A percentile compares a stretch with the other conserved stretches of the same genome.
phyloP scores from a whole-genome alignment of 176 grass and related monocot genomes.

The Guadua angustifolia region DNA sequence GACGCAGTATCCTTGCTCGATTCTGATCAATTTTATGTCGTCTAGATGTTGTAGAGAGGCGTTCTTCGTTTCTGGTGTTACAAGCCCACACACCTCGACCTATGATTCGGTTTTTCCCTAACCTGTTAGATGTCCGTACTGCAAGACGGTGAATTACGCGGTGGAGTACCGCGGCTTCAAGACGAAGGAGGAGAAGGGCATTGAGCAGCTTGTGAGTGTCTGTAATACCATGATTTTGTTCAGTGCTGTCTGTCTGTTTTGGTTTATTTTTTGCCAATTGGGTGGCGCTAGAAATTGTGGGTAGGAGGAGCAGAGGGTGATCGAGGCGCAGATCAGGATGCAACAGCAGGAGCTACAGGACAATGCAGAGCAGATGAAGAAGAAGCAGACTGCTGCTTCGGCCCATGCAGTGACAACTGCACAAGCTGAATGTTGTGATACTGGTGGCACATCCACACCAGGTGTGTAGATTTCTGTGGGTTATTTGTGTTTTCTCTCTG shows the following conservation, averaged over 20 bases:
- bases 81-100: too few relatives aligned
- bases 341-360: slow-evolving; percentile 84
- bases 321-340: slow-evolving; percentile 95
- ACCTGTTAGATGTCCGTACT: slow-evolving; percentile 83
- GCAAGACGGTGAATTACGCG: slow-evolving; percentile 80
- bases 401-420: neutral
- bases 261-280: slow-evolving; percentile 10
- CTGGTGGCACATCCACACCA: slow-evolving; percentile 34
- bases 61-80: neutral
- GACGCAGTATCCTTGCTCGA: slow-evolving; percentile 70
- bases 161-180: slow-evolving; percentile 87
- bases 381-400: slow-evolving; percentile 49
- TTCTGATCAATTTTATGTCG: slow-evolving; percentile 1
- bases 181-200: slow-evolving; percentile 90
- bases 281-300: neutral
- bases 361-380: slow-evolving; percentile 68
- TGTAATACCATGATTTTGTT: neutral
- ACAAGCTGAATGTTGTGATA: slow-evolving; percentile 46
- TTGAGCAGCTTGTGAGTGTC: slow-evolving; percentile 86
- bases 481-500: neutral
- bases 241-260: neutral
- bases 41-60: neutral
- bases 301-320: slow-evolving; percentile 96
- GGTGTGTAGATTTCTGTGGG: slow-evolving; percentile 32
- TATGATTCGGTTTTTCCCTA: slow-evolving; percentile 36